Evolutionary conservation across 2,329 filamentous ascomycete genomes (phyloP).

Genomic region (Colletotrichum lupini): DNA sequence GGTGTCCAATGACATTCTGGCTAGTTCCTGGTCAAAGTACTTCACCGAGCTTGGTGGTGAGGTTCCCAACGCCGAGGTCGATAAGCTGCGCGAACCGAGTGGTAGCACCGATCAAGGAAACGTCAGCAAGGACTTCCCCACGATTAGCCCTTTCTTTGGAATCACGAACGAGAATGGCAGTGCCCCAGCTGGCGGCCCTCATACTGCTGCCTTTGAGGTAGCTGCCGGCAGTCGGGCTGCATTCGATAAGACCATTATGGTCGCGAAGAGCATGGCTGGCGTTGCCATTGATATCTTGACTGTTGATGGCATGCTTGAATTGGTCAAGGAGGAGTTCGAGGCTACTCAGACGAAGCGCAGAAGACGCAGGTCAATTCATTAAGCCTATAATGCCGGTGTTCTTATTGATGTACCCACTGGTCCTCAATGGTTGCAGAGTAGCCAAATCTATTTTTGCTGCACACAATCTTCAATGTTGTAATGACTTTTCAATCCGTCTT

Average conservation of each 20-base stretch:
- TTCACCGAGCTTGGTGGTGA: slow-evolving; percentile 40
- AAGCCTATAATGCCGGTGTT: no score
- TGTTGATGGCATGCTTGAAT: slow-evolving; percentile 51
- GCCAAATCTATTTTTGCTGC: no score
- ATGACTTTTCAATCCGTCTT: not conserved
- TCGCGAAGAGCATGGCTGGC: slow-evolving; percentile 60
- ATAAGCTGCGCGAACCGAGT: slow-evolving; percentile 39
- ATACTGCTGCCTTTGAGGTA: slow-evolving; percentile 63
- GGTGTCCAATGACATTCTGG: slow-evolving; percentile 43
- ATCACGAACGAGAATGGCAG: slow-evolving; percentile 41
- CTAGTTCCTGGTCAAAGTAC: slow-evolving; percentile 39
- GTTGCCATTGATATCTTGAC: slow-evolving; percentile 59
- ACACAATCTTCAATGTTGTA: no score
- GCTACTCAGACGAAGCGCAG: slow-evolving; percentile 40
- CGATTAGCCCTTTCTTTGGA: slow-evolving; percentile 41
- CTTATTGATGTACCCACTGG: not conserved
- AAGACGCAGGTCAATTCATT: slow-evolving; percentile 2
- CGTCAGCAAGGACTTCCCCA: slow-evolving; percentile 43
- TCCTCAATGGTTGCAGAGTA: not conserved
- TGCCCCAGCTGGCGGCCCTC: slow-evolving; percentile 51
- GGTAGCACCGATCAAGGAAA: slow-evolving; percentile 45
- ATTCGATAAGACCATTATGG: slow-evolving; percentile 57
- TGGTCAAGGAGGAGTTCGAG: slow-evolving; percentile 52
- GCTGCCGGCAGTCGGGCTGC: slow-evolving; percentile 60
- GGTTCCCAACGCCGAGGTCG: slow-evolving; percentile 39